Percentiles rank a stretch among this genome's conserved stretches.
Conservation (phyloP, 163 green algal species). For the Scenedesmus sp. region DNA sequence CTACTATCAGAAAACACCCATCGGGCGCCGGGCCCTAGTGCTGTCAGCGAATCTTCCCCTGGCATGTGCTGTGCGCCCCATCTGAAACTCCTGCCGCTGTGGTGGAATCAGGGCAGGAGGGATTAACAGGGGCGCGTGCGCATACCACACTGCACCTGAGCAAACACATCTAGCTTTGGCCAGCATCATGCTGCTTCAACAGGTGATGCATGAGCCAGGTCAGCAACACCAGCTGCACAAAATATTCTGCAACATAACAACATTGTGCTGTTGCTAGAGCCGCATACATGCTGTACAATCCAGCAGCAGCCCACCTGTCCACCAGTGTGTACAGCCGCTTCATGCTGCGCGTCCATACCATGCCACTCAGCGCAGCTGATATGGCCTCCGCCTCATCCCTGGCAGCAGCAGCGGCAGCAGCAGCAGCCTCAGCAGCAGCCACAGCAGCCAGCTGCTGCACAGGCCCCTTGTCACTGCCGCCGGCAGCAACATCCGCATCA, state of each 20-base stretch:
- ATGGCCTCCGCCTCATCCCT: constrained; percentile 60
- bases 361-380: constrained; percentile 64
- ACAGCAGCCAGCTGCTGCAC: constrained; percentile 30
- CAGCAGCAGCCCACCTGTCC: constrained; percentile 67
- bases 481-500: constrained; percentile 1
- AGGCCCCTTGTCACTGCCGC: constrained; percentile 31
- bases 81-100: constrained; percentile 17
- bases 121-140: not conserved
- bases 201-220: too few relatives aligned
- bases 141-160: not conserved
- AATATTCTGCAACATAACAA: too few relatives aligned
- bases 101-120: not conserved
- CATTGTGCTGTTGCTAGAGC: too few relatives aligned
- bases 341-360: constrained; percentile 98
- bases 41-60: constrained; percentile 17
- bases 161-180: not conserved
- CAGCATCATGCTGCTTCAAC: not conserved
- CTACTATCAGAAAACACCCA: constrained; percentile 4
- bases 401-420: constrained; percentile 25
- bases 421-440: constrained; percentile 29
- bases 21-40: not conserved
- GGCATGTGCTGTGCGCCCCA: constrained; percentile 10
- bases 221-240: too few relatives aligned
- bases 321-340: constrained; percentile 93
- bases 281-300: too few relatives aligned